Base-by-base conservation (phyloP, 352 stramenopile genomes). In the Pythium dissotocum region DNA sequence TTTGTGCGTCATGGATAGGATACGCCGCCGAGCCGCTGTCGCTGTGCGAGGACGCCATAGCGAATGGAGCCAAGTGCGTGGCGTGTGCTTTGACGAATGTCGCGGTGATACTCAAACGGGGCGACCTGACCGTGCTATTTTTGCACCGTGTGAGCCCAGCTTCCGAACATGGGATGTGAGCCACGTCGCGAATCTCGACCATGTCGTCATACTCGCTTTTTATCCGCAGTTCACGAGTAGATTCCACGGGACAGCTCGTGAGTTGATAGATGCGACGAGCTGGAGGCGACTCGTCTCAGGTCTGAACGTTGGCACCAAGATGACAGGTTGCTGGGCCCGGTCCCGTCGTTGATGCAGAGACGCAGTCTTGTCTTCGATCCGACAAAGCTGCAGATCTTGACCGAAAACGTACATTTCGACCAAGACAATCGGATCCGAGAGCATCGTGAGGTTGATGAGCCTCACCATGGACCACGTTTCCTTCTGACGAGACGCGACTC, bases 391-490 rank as follows among this genome's bases (percentile, higher is more conserved):
- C 24, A 71, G 35, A 21, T 48, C 16, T 10, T 18, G 38, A 0
- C 49, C 57, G 12, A 71, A 44, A 8, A 71, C 36, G 24, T 46
- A 67, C 1, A 71, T 4, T 6, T 36, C 21, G 4, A 68, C 3
- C 8, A 72, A 35, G 8, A 66, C 51, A 9, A 69, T 36, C 21
- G 67, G 67, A 30, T 73, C 67, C 10, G 67, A 60, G 4, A 73
- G 21, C 21, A 66, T 33, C 18, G 28, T 62, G 10, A 69, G 44
- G 48, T 73, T 73, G 36, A 54, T 4, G 8, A 73, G 61, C 16
- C 67, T 49, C 14, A 73, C 61, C 51, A 73, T 62, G 18, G 67
- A 61, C 67, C 61, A 69, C 38, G 61, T 35, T 21, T 75, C 55
- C 8, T n/a, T 36, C 35, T 56, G 40, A 4, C 72, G 63, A 8